A percentile compares a stretch with the other conserved stretches of the same genome.
Evolutionary conservation across 139 green algal genomes (phyloP).

Genomic region (Micractinium sp.): DNA sequence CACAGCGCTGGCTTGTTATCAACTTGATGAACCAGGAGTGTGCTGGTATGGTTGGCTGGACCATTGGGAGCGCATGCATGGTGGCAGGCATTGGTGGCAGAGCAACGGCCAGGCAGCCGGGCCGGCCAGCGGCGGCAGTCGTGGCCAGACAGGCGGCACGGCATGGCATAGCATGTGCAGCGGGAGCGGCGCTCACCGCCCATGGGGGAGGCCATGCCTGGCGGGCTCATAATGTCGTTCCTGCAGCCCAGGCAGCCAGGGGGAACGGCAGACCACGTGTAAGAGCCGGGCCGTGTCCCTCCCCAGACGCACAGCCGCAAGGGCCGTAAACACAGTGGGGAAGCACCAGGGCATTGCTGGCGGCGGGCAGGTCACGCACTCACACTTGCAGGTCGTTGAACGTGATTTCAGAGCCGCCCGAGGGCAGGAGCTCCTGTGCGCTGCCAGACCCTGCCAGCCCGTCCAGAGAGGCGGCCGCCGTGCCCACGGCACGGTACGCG

Average conservation of each 20-base stretch:
- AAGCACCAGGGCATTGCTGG: background rate
- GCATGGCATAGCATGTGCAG: background rate
- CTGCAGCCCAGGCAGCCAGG: background rate
- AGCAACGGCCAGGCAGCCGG: background rate
- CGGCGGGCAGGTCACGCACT: too few species aligned
- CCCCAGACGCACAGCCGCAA: too few species aligned
- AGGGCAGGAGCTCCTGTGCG: conserved; percentile 8
- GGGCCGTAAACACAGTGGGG: too few species aligned
- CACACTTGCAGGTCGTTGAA: conserved; percentile 23
- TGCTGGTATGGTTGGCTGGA: background rate
- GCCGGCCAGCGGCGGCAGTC: too few species aligned
- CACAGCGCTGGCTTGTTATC: too few species aligned
- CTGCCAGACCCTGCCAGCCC: background rate
- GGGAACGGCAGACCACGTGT: background rate
- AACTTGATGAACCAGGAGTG: background rate
- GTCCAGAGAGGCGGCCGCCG: background rate
- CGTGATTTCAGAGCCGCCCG: background rate
- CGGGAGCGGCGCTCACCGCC: background rate
- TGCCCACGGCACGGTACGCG: background rate
- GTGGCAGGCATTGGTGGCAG: background rate
- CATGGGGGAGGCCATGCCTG: conserved; percentile 2
- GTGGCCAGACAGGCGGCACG: background rate
- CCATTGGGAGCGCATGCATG: background rate
- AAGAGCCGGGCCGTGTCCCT: too few species aligned
- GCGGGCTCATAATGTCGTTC: conserved; percentile 30